Evolutionary conservation across 2,329 filamentous ascomycete genomes (phyloP).

Genomic region (Fusarium succisae): DNA sequence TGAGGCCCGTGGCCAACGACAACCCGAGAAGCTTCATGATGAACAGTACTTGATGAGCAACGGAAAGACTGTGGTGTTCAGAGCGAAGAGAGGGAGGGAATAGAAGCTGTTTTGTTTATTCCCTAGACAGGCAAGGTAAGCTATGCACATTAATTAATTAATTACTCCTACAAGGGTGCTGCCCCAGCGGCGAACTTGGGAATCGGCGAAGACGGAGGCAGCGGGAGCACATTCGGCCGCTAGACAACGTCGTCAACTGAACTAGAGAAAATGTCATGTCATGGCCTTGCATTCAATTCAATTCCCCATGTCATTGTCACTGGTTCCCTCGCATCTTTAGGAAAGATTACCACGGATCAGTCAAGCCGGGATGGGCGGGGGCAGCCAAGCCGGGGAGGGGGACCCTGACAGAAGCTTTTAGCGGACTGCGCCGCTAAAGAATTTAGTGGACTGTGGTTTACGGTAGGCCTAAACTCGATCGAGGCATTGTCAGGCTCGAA

Average conservation of each 20-base stretch:
- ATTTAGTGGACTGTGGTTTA: constrained; percentile 10
- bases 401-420: neutral
- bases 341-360: neutral
- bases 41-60: neutral
- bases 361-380: neutral
- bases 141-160: neutral
- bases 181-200: neutral
- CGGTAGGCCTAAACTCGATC: constrained; percentile 20
- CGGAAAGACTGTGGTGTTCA: neutral
- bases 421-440: neutral
- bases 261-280: neutral
- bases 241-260: neutral
- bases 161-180: neutral
- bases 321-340: neutral
- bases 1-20: constrained; percentile 37
- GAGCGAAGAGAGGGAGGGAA: neutral
- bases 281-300: neutral
- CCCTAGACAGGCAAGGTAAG: neutral
- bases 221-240: neutral
- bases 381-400: neutral
- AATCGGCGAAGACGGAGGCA: neutral
- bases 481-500: constrained; percentile 1
- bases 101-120: constrained; percentile 17
- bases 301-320: neutral
- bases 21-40: constrained; percentile 37